Evolutionary conservation across 305 asterid species (phyloP).

Genomic region (Salvia sclarea): DNA sequence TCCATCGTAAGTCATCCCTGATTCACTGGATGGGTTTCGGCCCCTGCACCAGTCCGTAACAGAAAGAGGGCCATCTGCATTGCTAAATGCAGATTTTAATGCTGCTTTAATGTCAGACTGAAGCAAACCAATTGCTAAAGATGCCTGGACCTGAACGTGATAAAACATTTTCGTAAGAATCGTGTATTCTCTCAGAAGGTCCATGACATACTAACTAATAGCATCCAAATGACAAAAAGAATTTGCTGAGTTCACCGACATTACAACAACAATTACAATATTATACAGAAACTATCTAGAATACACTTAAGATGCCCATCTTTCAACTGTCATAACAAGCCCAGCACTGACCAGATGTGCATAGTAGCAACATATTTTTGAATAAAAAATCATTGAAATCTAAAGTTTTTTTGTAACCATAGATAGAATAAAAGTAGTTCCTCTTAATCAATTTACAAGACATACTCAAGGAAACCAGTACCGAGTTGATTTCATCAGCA

Average conservation of each 20-base stretch:
- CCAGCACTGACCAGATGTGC: conserved; percentile 17
- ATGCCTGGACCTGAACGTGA: conserved; percentile 85
- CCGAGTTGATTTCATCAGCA: conserved; percentile 21
- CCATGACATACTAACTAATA: conserved; percentile 9
- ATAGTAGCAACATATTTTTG: conserved; percentile 24
- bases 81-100: conserved; percentile 88
- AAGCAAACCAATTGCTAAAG: conserved; percentile 79
- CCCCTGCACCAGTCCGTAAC: conserved; percentile 98
- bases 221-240: conserved; percentile 14
- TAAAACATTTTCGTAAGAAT: conserved; percentile 28
- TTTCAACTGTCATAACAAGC: conserved; percentile 23
- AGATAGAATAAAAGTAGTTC: conserved; percentile 18
- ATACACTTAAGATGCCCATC: conserved; percentile 14
- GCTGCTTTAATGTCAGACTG: conserved; percentile 97
- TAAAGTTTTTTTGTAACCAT: conserved; percentile 17
- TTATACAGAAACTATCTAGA: conserved; percentile 1
- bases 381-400: conserved; percentile 16
- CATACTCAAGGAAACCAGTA: conserved; percentile 17
- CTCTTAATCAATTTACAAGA: conserved; percentile 17
- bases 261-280: conserved; percentile 5
- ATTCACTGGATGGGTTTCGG: conserved; percentile 72
- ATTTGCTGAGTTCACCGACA: conserved; percentile 8
- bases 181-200: conserved; percentile 23
- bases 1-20: conserved; percentile 70
- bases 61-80: conserved; percentile 91